Evolutionary conservation across 148 eudicot genomes (phyloP).

Genomic region (Euryodendron excelsum): DNA sequence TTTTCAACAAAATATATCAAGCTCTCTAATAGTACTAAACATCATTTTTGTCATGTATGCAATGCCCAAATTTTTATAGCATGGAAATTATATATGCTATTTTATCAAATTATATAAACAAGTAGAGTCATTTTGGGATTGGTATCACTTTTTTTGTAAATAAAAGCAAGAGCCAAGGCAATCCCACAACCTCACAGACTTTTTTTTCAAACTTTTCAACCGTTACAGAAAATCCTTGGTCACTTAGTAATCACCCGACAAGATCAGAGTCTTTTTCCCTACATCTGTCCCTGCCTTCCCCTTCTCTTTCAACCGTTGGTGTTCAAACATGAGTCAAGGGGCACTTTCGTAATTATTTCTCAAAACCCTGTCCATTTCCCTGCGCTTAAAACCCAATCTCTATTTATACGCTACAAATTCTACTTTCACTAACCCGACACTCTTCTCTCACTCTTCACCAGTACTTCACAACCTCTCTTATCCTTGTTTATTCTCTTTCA

Average conservation of each 20-base stretch:
- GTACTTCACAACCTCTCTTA: conserved; percentile 3
- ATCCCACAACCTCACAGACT: neutral
- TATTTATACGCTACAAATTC: conserved; percentile 22
- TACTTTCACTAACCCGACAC: conserved; percentile 9
- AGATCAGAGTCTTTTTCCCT: conserved; percentile 31
- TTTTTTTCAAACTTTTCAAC: conserved; percentile 20
- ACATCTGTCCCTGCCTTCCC: conserved; percentile 38
- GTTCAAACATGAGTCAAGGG: conserved; percentile 32
- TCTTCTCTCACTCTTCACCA: neutral
- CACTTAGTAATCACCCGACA: conserved; percentile 39
- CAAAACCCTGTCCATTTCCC: conserved; percentile 5
- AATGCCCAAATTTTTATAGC: too few species aligned
- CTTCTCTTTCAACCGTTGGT: conserved; percentile 23
- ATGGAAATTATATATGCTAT: neutral
- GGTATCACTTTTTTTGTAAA: conserved; percentile 2
- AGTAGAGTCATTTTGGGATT: neutral
- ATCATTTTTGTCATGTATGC: too few species aligned
- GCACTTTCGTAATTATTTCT: conserved; percentile 26
- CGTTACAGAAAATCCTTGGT: conserved; percentile 25
- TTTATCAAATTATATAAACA: neutral
- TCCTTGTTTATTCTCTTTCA: neutral
- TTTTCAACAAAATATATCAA: too few species aligned
- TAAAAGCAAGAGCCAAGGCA: conserved; percentile 5
- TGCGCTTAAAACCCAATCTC: neutral
- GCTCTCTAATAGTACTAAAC: too few species aligned